Conservation (phyloP, 2,329 filamentous ascomycete species). For the Parastagonospora avenae region DNA sequence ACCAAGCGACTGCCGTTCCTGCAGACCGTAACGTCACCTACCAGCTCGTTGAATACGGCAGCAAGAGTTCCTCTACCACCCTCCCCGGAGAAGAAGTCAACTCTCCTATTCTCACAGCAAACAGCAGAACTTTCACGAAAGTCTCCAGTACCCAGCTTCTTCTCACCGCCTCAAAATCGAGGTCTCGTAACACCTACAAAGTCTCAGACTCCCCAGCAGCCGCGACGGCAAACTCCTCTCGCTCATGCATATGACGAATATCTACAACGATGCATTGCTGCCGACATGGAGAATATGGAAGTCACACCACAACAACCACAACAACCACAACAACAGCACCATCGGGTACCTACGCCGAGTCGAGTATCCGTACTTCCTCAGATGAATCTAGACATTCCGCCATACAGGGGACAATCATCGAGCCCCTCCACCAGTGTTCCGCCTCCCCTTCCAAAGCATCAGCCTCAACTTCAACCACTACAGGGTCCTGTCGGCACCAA, state of each 20-base stretch:
- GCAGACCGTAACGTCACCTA: slow-evolving; percentile 44
- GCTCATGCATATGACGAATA: slow-evolving; percentile 51
- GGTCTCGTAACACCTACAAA: slow-evolving; percentile 39
- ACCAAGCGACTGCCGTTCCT: slow-evolving; percentile 46
- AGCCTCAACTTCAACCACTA: slow-evolving; percentile 22
- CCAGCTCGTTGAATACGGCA: slow-evolving; percentile 48
- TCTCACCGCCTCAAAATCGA: slow-evolving; percentile 37
- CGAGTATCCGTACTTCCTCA: slow-evolving; percentile 38
- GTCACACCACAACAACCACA: slow-evolving; percentile 20
- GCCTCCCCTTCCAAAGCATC: slow-evolving; percentile 23
- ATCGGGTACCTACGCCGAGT: slow-evolving; percentile 39
- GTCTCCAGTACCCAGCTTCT: slow-evolving; percentile 39
- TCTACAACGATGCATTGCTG: slow-evolving; percentile 54
- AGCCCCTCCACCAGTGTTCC: slow-evolving; percentile 14
- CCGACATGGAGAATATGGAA: slow-evolving; percentile 49
- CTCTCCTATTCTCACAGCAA: slow-evolving; percentile 38
- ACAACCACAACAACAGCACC: slow-evolving; percentile 15
- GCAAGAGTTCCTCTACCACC: slow-evolving; percentile 52
- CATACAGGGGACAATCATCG: slow-evolving; percentile 33
- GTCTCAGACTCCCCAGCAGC: slow-evolving; percentile 38
- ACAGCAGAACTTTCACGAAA: slow-evolving; percentile 34
- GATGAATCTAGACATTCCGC: slow-evolving; percentile 43
- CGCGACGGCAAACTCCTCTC: slow-evolving; percentile 40
- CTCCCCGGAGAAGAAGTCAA: slow-evolving; percentile 50
- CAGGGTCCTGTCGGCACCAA: slow-evolving; percentile 27